These are phyloP conservation scores for Saccharomyces hybrid DNA, from an alignment of 1,139 yeast genomes.

Conservation along the genomic window DNA sequence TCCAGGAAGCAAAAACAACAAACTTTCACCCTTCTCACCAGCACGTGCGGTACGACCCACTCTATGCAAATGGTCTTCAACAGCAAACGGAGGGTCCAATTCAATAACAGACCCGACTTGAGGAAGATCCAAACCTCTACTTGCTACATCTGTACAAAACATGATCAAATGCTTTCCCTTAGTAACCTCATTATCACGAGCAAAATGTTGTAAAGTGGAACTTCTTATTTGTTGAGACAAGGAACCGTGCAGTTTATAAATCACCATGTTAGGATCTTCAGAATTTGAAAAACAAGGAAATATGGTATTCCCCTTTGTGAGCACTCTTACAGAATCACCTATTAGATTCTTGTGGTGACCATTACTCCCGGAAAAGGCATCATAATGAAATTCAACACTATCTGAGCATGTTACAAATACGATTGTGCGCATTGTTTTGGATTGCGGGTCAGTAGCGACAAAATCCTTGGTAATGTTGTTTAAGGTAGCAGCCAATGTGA, in stretches of 20 bases:
- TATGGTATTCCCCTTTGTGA: constrained; percentile 26
- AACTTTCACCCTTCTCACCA: constrained; percentile 57
- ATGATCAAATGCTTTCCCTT: constrained; percentile 51
- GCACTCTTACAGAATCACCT: constrained; percentile 38
- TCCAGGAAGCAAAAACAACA: constrained; percentile 77
- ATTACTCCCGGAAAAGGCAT: constrained; percentile 46
- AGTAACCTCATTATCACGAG: constrained; percentile 34
- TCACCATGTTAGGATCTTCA: constrained; percentile 38
- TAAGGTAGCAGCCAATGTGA: constrained; percentile 63
- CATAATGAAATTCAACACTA: constrained; percentile 86
- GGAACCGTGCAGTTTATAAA: constrained; percentile 88
- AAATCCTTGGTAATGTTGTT: constrained; percentile 38
- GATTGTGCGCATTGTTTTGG: constrained; percentile 48
- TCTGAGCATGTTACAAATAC: constrained; percentile 92
- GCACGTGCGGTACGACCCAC: constrained; percentile 73
- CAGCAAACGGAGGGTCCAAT: constrained; percentile 61
- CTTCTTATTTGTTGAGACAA: constrained; percentile 76
- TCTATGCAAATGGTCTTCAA: constrained; percentile 67
- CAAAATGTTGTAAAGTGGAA: constrained; percentile 60
- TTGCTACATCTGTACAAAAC: constrained; percentile 75
- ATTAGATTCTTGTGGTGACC: constrained; percentile 31
- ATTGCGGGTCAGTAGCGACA: constrained; percentile 7
- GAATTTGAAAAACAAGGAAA: constrained; percentile 28
- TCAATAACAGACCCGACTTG: constrained; percentile 58
- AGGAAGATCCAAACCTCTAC: constrained; percentile 66